Base-by-base conservation (phyloP, 768 basidiomycete species). In the Serendipita indica region DNA sequence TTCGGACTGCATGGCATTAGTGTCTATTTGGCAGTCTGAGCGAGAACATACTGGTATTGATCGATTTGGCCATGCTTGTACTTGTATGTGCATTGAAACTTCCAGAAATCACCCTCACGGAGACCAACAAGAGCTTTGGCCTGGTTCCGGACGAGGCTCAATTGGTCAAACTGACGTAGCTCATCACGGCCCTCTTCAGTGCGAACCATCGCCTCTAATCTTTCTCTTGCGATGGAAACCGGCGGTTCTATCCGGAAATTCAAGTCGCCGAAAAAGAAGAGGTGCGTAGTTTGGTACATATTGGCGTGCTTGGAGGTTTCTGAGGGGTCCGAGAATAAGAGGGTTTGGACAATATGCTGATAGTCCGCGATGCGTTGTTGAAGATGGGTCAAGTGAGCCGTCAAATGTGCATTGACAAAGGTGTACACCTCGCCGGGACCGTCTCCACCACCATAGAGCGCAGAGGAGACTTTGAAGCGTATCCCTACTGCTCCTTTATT, bases 401-500 rank as follows among this genome's bases (percentile, higher is more conserved):
- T 87, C 60, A 99, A 76, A 73, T 99, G 94, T 13, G 89, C 89
- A 66, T 83, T 84, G 28, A 96, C 87, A 65, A 99, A 97, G 13
- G 91, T 96, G 63, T 41, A 60, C 33, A 7, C 34, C 39, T 57
- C 60, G 34, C 14, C 25, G n/a, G 39, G 13, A 57, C 33, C 33
- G 4, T 12, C 18, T 12, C 32, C 10, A 13, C 33, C 16, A 18
- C 18, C 16, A 39, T 6, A 12, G 10, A 54, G 56, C 20, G 14
- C 33, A 39, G 60, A 60, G 20, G 35, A 70, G 20, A 92, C 75
- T 52, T 84, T 80, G 69, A 98, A 84, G 37, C 93, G 77, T 39
- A 91, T 75, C 13, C 86, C 92, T 2, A 96, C 91, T 0, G 89
- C 93, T 27, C 90, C 91, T 70, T 98, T 98, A 72, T 99, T 96